phyloP scores from a whole-genome alignment of 1,284 basidiomycete genomes.

The Anthracocystis panici-leucophaei region DNA sequence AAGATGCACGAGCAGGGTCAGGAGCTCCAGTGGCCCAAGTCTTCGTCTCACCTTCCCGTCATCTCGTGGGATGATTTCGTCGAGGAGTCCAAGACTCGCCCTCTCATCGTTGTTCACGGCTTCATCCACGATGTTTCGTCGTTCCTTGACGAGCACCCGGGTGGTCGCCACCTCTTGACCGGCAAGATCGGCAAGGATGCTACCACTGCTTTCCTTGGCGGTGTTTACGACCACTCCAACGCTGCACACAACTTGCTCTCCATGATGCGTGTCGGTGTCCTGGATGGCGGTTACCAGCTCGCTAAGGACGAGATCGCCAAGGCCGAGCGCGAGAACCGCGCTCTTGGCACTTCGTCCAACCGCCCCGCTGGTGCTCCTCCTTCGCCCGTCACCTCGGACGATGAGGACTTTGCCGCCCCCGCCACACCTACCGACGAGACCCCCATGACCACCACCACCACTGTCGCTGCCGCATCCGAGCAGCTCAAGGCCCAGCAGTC shows the following conservation, averaged over 20 bases:
- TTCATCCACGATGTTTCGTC: slow-evolving; percentile 67
- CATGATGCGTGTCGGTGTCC: slow-evolving; percentile 68
- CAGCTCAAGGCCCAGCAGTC: slow-evolving; percentile 51
- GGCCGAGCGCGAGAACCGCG: slow-evolving; percentile 49
- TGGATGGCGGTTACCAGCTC: slow-evolving; percentile 67
- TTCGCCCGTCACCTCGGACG: slow-evolving; percentile 57
- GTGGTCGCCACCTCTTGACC: slow-evolving; percentile 63
- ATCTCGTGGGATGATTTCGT: slow-evolving; percentile 68
- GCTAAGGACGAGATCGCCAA: slow-evolving; percentile 57
- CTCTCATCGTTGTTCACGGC: slow-evolving; percentile 64
- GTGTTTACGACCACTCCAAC: slow-evolving; percentile 68
- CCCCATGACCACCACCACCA: slow-evolving; percentile 35
- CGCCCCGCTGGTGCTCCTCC: slow-evolving; percentile 51
- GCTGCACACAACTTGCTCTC: slow-evolving; percentile 67
- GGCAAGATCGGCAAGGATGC: slow-evolving; percentile 67
- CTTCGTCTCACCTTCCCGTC: slow-evolving; percentile 64
- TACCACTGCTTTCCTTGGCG: slow-evolving; percentile 67
- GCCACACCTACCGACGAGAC: slow-evolving; percentile 52
- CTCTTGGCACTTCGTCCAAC: slow-evolving; percentile 40
- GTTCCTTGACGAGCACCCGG: slow-evolving; percentile 68
- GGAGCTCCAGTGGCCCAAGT: slow-evolving; percentile 63
- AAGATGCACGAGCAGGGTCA: slow-evolving; percentile 53
- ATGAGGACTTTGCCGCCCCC: slow-evolving; percentile 49
- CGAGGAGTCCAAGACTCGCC: slow-evolving; percentile 65
- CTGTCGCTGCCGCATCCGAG: slow-evolving; percentile 47